Base-by-base conservation (phyloP, 345 rosid species). In the Moricandia moricandioides region DNA sequence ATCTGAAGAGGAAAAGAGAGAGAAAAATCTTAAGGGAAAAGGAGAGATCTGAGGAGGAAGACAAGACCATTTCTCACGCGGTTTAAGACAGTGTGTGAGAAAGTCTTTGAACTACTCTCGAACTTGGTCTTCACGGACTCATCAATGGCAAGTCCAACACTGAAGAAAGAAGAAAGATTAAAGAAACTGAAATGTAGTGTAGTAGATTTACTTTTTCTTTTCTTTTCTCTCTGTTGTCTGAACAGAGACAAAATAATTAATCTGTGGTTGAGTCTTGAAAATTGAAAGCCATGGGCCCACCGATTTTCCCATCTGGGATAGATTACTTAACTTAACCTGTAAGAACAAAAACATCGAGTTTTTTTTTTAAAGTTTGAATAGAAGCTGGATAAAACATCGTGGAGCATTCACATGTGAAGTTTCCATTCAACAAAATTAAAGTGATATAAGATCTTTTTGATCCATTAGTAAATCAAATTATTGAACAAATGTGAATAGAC, bases 51-150 rank as follows among this genome's bases (percentile, higher is more conserved):
- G 77, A 72, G 64, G 6, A 78, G 27, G 49, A 72, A 66, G 77
- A 78, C 0, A 72, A 66, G 77, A 78, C 0, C 4, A 58, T 18
- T 60, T 60, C 81, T 78, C 40, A 67, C 81, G 69, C 81, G 81
- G 72, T 71, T 77, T 70, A 27, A 7, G 3, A 62, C 70, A 54
- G 72, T 57, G 72, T 57, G 80, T 34, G 24, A 70, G 76, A 71
- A 77, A 70, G 67, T 16, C 66, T 47, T 71, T 24, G 51, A 62
- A 57, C 71, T 64, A 39, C 62, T 31, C 35, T 57, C 59, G 31
- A 65, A 64, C 56, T 57, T 58, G n/a, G 75, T 71, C 34, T 71
- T 31, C 67, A 49, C 12, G 72, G 76, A 71, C 30, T 30, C 75
- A 76, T 70, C 80, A 64, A 76, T 70, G 80, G 66, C 30, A 39